These are phyloP conservation scores for Mortierella sp. DNA, from an alignment of 371 early-diverging fungal genomes.

Conservation along the genomic window DNA sequence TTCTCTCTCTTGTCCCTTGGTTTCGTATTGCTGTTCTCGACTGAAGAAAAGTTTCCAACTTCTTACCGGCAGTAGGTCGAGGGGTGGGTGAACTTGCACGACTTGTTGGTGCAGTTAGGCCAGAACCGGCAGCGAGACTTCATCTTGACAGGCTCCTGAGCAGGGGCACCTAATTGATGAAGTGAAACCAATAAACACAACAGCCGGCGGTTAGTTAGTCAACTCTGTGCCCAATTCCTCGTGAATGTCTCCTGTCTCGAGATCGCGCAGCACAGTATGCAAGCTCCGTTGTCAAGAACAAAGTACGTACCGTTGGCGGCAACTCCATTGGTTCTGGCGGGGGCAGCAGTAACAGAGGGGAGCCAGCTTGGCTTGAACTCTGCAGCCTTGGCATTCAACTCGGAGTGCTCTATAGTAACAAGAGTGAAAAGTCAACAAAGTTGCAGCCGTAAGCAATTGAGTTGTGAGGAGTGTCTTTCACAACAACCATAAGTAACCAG, in stretches of 20 bases:
- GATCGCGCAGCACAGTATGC: neutral
- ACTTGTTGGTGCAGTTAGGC: slow-evolving; percentile 72
- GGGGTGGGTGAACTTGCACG: slow-evolving; percentile 71
- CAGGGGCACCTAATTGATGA: neutral
- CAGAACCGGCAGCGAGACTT: slow-evolving; percentile 69
- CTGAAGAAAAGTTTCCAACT: neutral
- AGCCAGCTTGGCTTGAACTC: slow-evolving; percentile 50
- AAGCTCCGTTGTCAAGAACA: neutral
- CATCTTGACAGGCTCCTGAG: slow-evolving; percentile 33
- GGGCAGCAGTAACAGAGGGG: slow-evolving; percentile 6
- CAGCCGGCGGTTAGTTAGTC: neutral
- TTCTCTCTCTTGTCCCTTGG: neutral
- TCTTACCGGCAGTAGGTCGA: slow-evolving; percentile 65
- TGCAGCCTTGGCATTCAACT: slow-evolving; percentile 42
- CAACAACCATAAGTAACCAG: neutral
- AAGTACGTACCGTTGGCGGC: neutral
- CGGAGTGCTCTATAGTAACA: slow-evolving; percentile 35
- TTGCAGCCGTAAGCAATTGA: neutral
- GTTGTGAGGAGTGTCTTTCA: neutral
- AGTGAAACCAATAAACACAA: neutral
- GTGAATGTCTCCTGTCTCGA: neutral
- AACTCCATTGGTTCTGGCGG: neutral
- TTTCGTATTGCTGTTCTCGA: neutral
- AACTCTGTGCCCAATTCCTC: neutral
- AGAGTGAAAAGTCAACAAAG: neutral